A percentile compares a stretch with the other conserved stretches of the same genome.
phyloP scores from a whole-genome alignment of 2,329 filamentous ascomycete genomes.

The Aspergillus carbonarius region DNA sequence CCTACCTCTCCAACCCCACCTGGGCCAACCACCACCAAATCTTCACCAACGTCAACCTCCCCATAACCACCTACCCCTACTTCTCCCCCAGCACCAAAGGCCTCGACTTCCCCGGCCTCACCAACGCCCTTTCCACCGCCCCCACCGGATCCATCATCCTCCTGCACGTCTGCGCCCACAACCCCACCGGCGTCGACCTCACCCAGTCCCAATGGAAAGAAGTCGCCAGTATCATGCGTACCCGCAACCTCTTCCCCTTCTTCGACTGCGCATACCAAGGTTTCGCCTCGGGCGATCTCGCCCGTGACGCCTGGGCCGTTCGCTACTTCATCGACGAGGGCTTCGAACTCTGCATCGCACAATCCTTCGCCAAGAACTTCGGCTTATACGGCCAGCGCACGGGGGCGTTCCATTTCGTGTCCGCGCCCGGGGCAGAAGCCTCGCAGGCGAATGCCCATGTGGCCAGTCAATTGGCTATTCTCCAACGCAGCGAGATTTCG shows the following conservation, averaged over 20 bases:
- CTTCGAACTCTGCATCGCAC: slow-evolving; percentile 64
- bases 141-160: slow-evolving; percentile 81
- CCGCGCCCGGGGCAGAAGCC: slow-evolving; percentile 68
- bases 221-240: slow-evolving; percentile 72
- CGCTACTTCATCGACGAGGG: slow-evolving; percentile 92
- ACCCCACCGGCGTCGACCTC: slow-evolving; percentile 95
- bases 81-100: slow-evolving; percentile 86
- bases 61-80: slow-evolving; percentile 85
- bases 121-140: slow-evolving; percentile 66
- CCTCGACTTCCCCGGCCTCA: slow-evolving; percentile 89
- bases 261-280: slow-evolving; percentile 98
- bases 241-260: slow-evolving; percentile 90
- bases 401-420: slow-evolving; percentile 93
- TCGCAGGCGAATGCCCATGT: slow-evolving; percentile 62
- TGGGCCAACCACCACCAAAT: slow-evolving; percentile 99
- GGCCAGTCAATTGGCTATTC: slow-evolving; percentile 83
- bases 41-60: slow-evolving; percentile 83
- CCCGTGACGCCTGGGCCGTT: slow-evolving; percentile 84
- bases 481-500: slow-evolving; percentile 95
- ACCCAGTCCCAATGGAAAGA: slow-evolving; percentile 93
- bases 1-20: slow-evolving; percentile 92
- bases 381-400: slow-evolving; percentile 95
- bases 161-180: slow-evolving; percentile 94
- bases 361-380: slow-evolving; percentile 65
- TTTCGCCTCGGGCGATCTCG: slow-evolving; percentile 88